Base-by-base conservation (phyloP, 352 stramenopile genomes). In the Pythium scleroteichum region DNA sequence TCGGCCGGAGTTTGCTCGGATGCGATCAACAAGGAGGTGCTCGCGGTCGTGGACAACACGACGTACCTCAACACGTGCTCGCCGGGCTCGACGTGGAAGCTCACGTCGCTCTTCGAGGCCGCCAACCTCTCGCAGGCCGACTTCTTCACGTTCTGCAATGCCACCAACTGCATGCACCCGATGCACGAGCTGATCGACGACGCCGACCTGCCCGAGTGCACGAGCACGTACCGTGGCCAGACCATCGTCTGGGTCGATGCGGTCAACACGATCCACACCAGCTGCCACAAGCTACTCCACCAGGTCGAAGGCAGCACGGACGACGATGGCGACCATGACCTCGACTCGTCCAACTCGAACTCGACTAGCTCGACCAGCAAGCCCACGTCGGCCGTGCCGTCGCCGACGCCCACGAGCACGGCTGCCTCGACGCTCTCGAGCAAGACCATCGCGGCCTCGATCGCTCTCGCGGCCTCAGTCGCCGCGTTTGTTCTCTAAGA, bases 391-490 rank as follows among this genome's bases (percentile, higher is more conserved):
- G n/a, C 20, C 19, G 35, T 57, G 33, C 46, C 55, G 20, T 51
- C 56, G 45, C 38, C 56, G 10, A 26, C 23, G 22, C 44, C 53
- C n/a, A 27, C 51, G 82, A 93, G 53, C 82, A 93, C 45, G 49
- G 92, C 42, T 59, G 84, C n/a, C 71, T 94, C 19, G 91, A 90
- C 56, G 79, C 83, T 0, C 57, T 93, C 27, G 82, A 23, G 22
- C 19, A 29, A 35, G 35, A 48, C 55, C 33, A 22, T 62, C 35
- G 55, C 55, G 20, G 35, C 32, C 14, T 35, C 54, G 44, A 23
- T 47, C 16, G 38, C 53, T 17, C 16, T 12, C 24, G 29, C 53
- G 32, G 20, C 40, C 41, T 20, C 53, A 3, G 24, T 26, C 23
- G n/a, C 39, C 16, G 29, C 29, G 29, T 35, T 35, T 35, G 33